phyloP scores from a whole-genome alignment of 1,284 basidiomycete genomes.

The Clitocybe nebularis region DNA sequence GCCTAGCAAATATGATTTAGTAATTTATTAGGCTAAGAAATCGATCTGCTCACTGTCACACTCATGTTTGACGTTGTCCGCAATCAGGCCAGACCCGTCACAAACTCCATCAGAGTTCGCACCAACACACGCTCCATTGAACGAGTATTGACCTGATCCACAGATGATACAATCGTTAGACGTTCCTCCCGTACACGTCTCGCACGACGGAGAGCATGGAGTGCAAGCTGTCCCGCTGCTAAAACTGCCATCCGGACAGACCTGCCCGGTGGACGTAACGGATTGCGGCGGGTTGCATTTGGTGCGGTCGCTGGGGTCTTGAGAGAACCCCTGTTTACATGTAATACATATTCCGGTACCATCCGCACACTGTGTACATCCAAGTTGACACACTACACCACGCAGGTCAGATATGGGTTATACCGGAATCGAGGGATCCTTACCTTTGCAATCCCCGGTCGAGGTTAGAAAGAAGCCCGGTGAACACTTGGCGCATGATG shows the following conservation, averaged over 20 bases:
- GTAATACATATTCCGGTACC: conserved; percentile 62
- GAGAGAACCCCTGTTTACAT: conserved; percentile 65
- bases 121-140: conserved; percentile 65
- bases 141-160: conserved; percentile 49
- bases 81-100: conserved; percentile 61
- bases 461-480: conserved; percentile 70
- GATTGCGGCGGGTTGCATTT: conserved; percentile 56
- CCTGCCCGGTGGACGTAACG: conserved; percentile 46
- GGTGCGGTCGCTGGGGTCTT: conserved; percentile 62
- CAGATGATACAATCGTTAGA: conserved; percentile 71
- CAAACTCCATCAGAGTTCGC: conserved; percentile 69
- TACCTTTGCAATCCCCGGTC: conserved; percentile 70
- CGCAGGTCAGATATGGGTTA: no score
- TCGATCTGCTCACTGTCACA: conserved; percentile 65
- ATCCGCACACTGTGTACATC: conserved; percentile 65
- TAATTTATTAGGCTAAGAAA: not conserved
- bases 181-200: conserved; percentile 64
- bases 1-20: conserved; percentile 32
- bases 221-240: conserved; percentile 52
- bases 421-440: no score
- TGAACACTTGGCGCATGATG: conserved; percentile 68
- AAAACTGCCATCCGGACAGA: conserved; percentile 68
- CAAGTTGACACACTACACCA: conserved; percentile 58
- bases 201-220: conserved; percentile 63
- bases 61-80: conserved; percentile 72